Base-by-base conservation (phyloP, 257 asterid genomes). In the Mitragyna speciosa region DNA sequence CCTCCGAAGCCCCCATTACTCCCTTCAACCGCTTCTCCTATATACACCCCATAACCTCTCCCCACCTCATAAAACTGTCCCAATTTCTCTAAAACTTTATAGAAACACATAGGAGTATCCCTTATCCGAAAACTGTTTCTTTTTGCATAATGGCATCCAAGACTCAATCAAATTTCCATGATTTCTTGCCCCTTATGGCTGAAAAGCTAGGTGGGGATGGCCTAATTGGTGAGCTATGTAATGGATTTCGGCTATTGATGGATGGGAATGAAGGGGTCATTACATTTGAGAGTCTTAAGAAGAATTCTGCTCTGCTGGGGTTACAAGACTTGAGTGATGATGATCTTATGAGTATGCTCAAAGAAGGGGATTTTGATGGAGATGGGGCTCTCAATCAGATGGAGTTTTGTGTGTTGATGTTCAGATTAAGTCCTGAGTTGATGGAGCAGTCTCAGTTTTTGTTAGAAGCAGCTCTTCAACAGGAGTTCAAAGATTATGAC, bases 351-450 rank as follows among this genome's bases (percentile, higher is more conserved):
- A 69, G 85, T 24, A 90, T 90, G 94, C 63, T 90, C 6, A 78
- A 79, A 73, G 92, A 88, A 83, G 92, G 94, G 0, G 94, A 90
- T 70, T 88, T 87, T 79, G 94, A 90, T 69, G 89, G 92, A 1
- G 94, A 90, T 82, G 92, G 85, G 3, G 91, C 91, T 68, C 86
- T 88, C 24, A 87, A 83, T 85, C 94, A 87, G 84, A 90, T 88
- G 94, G 92, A 90, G 30, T 90, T 90, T 80, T 90, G 94, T 64
- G 94, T 90, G 0, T 72, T 87, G 82, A 90, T 90, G 94, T 88
- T 88, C 51, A 84, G 92, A 78, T 82, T 90, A 68, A 90, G 92
- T 74, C 92, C 92, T n/a, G 93, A 88, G 6, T 80, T 90, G 73
- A 90, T 90, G 93, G 88, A 85, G 16, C 82, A 86, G 12, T 87